Evolutionary conservation across 441 rosid genomes (phyloP).

Genomic region (Flueggea neowawraea): DNA sequence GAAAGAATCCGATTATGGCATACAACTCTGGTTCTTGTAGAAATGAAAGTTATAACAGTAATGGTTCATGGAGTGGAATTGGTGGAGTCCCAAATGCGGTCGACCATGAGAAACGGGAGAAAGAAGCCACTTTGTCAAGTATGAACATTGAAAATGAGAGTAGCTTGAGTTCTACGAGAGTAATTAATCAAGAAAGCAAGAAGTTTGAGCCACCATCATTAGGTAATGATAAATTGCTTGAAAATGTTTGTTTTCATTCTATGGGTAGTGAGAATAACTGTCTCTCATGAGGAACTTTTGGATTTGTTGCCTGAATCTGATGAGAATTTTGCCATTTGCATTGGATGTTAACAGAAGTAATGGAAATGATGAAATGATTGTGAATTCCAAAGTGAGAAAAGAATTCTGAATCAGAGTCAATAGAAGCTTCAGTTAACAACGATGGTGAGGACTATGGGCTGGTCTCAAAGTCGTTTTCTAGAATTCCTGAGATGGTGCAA

Average conservation of each 20-base stretch:
- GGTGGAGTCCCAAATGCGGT: not conserved
- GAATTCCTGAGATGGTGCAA: conserved; percentile 16
- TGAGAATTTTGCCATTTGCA: conserved; percentile 8
- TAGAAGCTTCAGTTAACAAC: conserved; percentile 13
- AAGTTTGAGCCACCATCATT: too few species aligned
- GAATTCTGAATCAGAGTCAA: conserved; percentile 9
- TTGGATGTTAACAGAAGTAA: conserved; percentile 17
- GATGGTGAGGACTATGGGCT: conserved; percentile 8
- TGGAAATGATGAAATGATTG: conserved; percentile 22
- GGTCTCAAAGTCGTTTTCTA: conserved; percentile 20
- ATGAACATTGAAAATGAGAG: conserved; percentile 14
- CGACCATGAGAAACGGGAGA: conserved; percentile 2
- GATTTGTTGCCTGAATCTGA: conserved; percentile 26
- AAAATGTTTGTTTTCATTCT: conserved; percentile 14
- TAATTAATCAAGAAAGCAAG: conserved; percentile 8
- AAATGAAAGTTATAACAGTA: conserved; percentile 22
- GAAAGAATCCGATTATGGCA: conserved; percentile 20
- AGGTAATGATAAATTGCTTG: conserved; percentile 8
- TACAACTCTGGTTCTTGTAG: conserved; percentile 20
- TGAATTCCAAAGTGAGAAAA: conserved; percentile 16
- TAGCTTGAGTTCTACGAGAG: conserved; percentile 18
- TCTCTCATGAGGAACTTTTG: conserved; percentile 23
- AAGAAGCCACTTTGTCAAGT: not conserved
- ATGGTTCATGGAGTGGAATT: conserved; percentile 23
- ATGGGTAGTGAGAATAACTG: conserved; percentile 28